phyloP scores from a whole-genome alignment of 2,329 filamentous ascomycete species.

The Cadophora luteo-olivacea region DNA sequence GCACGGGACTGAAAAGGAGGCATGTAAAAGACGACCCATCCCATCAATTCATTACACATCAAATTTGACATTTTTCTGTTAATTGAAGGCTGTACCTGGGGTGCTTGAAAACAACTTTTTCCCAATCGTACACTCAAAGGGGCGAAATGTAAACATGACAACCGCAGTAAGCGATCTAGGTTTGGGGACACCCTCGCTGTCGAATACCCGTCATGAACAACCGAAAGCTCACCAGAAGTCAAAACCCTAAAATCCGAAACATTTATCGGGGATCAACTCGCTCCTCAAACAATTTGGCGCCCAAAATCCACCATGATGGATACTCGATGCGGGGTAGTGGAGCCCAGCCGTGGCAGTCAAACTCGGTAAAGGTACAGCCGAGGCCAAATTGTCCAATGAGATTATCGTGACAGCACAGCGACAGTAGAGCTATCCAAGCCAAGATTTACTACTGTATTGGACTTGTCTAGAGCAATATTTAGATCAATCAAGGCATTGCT shows the following conservation, averaged over 20 bases:
- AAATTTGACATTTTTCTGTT: too few species aligned
- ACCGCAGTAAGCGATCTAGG: neutral
- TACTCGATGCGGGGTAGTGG: slow-evolving; percentile 5
- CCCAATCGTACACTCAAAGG: neutral
- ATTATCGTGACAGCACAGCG: neutral
- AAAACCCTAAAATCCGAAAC: neutral
- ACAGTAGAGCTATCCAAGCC: neutral
- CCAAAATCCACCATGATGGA: neutral
- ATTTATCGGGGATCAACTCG: neutral
- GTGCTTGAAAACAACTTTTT: neutral
- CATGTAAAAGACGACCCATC: too few species aligned
- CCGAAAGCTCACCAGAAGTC: neutral
- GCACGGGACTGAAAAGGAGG: too few species aligned
- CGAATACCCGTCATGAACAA: neutral
- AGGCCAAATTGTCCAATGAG: neutral
- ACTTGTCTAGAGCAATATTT: neutral
- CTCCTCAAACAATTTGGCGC: neutral
- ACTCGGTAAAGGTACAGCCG: neutral
- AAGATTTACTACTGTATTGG: neutral
- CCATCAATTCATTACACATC: too few species aligned
- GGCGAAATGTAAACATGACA: neutral
- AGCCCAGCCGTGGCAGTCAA: neutral
- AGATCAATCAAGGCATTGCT: neutral
- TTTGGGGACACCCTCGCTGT: neutral
- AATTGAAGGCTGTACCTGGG: too few species aligned